A percentile compares a stretch with the other conserved stretches of the same genome.
Evolutionary conservation across 2,329 filamentous ascomycete species (phyloP).

Genomic region (Cladobotryum mycophilum): DNA sequence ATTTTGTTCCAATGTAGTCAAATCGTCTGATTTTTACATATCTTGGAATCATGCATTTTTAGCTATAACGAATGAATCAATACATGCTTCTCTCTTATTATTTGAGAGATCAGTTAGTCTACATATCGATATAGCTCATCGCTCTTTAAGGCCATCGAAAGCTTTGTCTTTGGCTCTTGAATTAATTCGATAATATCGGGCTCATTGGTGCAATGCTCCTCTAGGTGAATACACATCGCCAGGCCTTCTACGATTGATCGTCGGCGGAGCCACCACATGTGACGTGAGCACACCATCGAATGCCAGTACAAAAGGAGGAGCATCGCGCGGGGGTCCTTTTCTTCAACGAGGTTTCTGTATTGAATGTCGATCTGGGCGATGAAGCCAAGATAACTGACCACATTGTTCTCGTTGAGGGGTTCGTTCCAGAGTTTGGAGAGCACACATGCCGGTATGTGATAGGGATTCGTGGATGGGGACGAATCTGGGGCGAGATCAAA

Average conservation of each 20-base stretch:
- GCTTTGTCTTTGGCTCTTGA: neutral
- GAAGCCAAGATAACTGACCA: slow-evolving; percentile 42
- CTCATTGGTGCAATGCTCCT: slow-evolving; percentile 14
- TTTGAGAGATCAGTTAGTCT: no score
- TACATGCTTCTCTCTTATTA: no score
- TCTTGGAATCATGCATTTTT: no score
- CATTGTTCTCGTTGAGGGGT: slow-evolving; percentile 31
- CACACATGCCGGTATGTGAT: slow-evolving; percentile 27
- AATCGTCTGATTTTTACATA: neutral
- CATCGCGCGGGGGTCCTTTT: slow-evolving; percentile 47
- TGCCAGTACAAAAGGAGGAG: slow-evolving; percentile 54
- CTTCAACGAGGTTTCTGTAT: slow-evolving; percentile 39
- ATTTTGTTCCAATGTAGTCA: neutral
- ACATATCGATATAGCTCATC: neutral
- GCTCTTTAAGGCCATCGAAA: neutral
- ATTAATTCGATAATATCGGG: slow-evolving; percentile 1
- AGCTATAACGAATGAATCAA: no score
- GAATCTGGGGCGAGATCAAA: slow-evolving; percentile 20
- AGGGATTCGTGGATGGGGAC: slow-evolving; percentile 22
- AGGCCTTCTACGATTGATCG: slow-evolving; percentile 43
- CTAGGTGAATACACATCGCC: slow-evolving; percentile 39
- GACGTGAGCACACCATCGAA: slow-evolving; percentile 36
- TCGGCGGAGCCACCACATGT: slow-evolving; percentile 42
- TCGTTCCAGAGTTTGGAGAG: slow-evolving; percentile 32
- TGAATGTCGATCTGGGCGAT: slow-evolving; percentile 36